Evolutionary conservation across 176 grass and related monocot genomes (phyloP).

Genomic region (Hordeum vulgare): MorexV3_pseudomolecules_assembly NC_058519.1:566457161-566457660

Average conservation of each 20-base stretch:
- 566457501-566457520: neutral
- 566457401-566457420: constrained; percentile 59
- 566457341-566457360: constrained; percentile 49
- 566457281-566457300: neutral
- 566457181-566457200: constrained; percentile 54
- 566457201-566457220: constrained; percentile 70
- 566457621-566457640: neutral
- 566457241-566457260: neutral
- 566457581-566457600: neutral
- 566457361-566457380: constrained; percentile 66
- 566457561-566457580: neutral
- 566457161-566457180: constrained; percentile 53
- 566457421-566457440: constrained; percentile 56
- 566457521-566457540: neutral
- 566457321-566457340: constrained; percentile 68
- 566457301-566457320: constrained; percentile 44
- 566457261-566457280: neutral
- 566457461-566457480: constrained; percentile 19
- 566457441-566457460: constrained; percentile 93
- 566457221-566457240: constrained; percentile 40
- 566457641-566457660: constrained; percentile 46
- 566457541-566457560: neutral
- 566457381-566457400: constrained; percentile 49
- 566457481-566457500: neutral
- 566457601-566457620: neutral